Evolutionary conservation across 495 filamentous ascomycete species (phyloP).

Genomic region (Rhizodiscina lignyota): DNA sequence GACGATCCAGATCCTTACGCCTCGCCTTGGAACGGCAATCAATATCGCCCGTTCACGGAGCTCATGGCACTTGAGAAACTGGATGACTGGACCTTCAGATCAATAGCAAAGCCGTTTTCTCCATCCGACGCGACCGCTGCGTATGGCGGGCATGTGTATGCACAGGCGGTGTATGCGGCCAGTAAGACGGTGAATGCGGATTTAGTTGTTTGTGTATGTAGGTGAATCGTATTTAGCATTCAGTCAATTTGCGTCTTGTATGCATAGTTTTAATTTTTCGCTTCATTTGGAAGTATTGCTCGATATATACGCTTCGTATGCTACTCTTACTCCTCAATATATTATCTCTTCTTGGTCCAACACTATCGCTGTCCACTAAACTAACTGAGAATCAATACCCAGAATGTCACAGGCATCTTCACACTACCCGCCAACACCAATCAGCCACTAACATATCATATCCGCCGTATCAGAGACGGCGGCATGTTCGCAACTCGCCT

Average conservation of each 20-base stretch:
- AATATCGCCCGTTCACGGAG: too few relatives aligned
- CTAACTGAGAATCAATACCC: background rate
- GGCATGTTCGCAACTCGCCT: background rate
- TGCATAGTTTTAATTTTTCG: too few relatives aligned
- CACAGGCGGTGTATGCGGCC: background rate
- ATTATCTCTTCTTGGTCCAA: too few relatives aligned
- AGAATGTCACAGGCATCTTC: background rate
- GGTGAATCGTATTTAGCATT: too few relatives aligned
- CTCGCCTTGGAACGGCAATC: too few relatives aligned
- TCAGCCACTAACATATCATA: background rate
- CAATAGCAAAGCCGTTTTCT: conserved; percentile 11
- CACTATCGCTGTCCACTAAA: background rate
- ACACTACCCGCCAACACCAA: background rate
- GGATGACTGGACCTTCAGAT: conserved; percentile 15
- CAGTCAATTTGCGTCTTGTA: too few relatives aligned
- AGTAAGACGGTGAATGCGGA: background rate
- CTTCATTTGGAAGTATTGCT: too few relatives aligned
- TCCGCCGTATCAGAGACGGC: background rate
- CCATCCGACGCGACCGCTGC: background rate
- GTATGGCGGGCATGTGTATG: conserved; percentile 1
- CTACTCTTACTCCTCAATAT: too few relatives aligned
- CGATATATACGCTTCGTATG: too few relatives aligned
- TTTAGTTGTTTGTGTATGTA: background rate
- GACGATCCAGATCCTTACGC: too few relatives aligned
- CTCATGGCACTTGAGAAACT: conserved; percentile 15